phyloP scores from a whole-genome alignment of 768 basidiomycete species.

The Xerocomus potaroensis region DNA sequence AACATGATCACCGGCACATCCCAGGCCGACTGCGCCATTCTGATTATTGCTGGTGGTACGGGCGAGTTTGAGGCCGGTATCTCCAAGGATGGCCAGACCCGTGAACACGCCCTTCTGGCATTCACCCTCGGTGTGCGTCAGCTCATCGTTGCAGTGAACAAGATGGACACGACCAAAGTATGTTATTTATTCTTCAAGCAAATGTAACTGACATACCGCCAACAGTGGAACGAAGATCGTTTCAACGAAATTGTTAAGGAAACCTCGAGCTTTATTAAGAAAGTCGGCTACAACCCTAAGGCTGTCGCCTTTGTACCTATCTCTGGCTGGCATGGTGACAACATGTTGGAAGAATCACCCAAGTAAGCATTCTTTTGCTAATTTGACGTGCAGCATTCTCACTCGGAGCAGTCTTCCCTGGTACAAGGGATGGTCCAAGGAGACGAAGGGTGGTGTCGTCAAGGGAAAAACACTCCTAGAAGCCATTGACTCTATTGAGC shows the following conservation, averaged over 20 bases:
- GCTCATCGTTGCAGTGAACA: slow-evolving; percentile 99
- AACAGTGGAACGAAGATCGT: slow-evolving; percentile 96
- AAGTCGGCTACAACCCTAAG: slow-evolving; percentile 99
- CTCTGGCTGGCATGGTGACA: slow-evolving; percentile 99
- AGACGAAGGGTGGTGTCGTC: slow-evolving; percentile 85
- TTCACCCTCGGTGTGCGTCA: slow-evolving; percentile 99
- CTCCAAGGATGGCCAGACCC: slow-evolving; percentile 99
- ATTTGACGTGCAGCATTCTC: slow-evolving; percentile 8
- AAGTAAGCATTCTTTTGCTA: slow-evolving; percentile 54
- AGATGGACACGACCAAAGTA: slow-evolving; percentile 99
- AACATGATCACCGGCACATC: slow-evolving; percentile 99
- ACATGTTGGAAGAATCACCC: slow-evolving; percentile 98
- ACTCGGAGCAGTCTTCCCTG: slow-evolving; percentile 77
- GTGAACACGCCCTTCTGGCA: slow-evolving; percentile 99
- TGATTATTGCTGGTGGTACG: slow-evolving; percentile 98
- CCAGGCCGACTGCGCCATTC: slow-evolving; percentile 99
- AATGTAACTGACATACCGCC: slow-evolving; percentile 3
- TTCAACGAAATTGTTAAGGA: slow-evolving; percentile 99
- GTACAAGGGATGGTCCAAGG: slow-evolving; percentile 99
- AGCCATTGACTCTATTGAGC: slow-evolving; percentile 99
- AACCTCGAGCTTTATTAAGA: slow-evolving; percentile 97
- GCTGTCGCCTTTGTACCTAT: slow-evolving; percentile 97
- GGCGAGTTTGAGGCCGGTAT: slow-evolving; percentile 99
- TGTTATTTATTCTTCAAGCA: slow-evolving; percentile 8
- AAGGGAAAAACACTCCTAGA: slow-evolving; percentile 99